Percentiles rank a stretch among this genome's conserved stretches.
phyloP scores from a whole-genome alignment of 1,139 yeast species.

The Pichia sp. region DNA sequence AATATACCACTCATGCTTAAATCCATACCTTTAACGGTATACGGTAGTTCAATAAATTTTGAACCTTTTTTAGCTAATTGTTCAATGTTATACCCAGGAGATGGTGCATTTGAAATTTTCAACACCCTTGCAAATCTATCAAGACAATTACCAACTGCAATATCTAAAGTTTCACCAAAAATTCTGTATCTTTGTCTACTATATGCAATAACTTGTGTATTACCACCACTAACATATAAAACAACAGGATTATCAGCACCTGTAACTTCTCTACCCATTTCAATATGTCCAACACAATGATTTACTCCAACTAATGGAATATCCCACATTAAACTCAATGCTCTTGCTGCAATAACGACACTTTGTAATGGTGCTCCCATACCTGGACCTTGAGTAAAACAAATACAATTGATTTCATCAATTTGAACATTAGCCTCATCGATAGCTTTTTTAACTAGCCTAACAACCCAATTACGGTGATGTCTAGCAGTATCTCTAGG shows the following conservation, averaged over 20 bases:
- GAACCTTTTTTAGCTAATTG: constrained; percentile 78
- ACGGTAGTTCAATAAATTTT: constrained; percentile 72
- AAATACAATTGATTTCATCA: constrained; percentile 74
- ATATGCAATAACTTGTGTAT: constrained; percentile 96
- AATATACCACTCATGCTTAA: constrained; percentile 92
- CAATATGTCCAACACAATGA: constrained; percentile 96
- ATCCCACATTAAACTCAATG: constrained; percentile 72
- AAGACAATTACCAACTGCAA: constrained; percentile 94
- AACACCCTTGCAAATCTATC: constrained; percentile 93
- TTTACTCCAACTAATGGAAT: constrained; percentile 90
- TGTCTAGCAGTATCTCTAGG: constrained; percentile 97
- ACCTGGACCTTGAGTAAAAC: constrained; percentile 98
- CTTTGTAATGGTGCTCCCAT: constrained; percentile 98
- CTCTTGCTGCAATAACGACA: constrained; percentile 88
- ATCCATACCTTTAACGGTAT: constrained; percentile 98
- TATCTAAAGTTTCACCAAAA: constrained; percentile 94
- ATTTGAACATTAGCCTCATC: constrained; percentile 52
- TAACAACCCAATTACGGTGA: constrained; percentile 91
- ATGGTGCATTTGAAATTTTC: constrained; percentile 84
- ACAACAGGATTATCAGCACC: constrained; percentile 95
- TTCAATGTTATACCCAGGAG: constrained; percentile 96
- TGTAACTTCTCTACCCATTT: constrained; percentile 97
- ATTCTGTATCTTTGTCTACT: constrained; percentile 88
- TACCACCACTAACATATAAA: constrained; percentile 94
- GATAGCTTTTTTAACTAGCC: constrained; percentile 64